Percentiles rank a stretch among this genome's conserved stretches.
phyloP scores from a whole-genome alignment of 805 yeast genomes.

The Monosporozyma unispora region DNA sequence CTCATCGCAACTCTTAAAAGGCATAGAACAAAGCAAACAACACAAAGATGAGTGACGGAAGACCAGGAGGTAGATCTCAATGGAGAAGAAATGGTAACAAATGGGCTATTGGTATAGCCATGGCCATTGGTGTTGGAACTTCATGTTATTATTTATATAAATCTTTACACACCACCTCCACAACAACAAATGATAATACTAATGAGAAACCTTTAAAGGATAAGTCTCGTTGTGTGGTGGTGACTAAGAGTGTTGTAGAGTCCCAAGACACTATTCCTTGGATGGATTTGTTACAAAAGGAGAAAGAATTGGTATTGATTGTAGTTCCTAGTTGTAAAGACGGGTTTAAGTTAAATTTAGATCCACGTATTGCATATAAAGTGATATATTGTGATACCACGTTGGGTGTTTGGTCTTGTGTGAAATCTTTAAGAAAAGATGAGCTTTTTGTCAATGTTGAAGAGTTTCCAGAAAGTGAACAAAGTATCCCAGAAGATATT shows the following conservation, averaged over 20 bases:
- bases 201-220: neutral
- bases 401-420: conserved; percentile 45
- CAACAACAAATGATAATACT: neutral
- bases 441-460: conserved; percentile 22
- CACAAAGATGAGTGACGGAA: neutral
- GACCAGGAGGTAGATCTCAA: neutral
- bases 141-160: conserved; percentile 9
- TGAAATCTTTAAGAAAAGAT: conserved; percentile 41
- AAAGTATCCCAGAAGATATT: conserved; percentile 26
- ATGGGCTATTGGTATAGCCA: conserved; percentile 4
- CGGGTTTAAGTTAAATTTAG: conserved; percentile 11
- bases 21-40: neutral
- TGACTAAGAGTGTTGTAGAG: conserved; percentile 12
- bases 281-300: conserved; percentile 9
- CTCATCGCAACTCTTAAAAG: neutral
- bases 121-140: conserved; percentile 12
- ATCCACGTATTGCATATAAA: conserved; percentile 21
- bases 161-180: neutral
- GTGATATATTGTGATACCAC: conserved; percentile 40
- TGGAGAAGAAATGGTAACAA: neutral
- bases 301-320: conserved; percentile 30
- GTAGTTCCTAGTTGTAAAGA: conserved; percentile 27
- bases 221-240: conserved; percentile 13
- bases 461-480: conserved; percentile 12
- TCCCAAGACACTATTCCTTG: conserved; percentile 10